Percentiles rank a stretch among this genome's conserved stretches.
phyloP scores from a whole-genome alignment of 441 rosid genomes.

The Raphanus hybrid region DNA sequence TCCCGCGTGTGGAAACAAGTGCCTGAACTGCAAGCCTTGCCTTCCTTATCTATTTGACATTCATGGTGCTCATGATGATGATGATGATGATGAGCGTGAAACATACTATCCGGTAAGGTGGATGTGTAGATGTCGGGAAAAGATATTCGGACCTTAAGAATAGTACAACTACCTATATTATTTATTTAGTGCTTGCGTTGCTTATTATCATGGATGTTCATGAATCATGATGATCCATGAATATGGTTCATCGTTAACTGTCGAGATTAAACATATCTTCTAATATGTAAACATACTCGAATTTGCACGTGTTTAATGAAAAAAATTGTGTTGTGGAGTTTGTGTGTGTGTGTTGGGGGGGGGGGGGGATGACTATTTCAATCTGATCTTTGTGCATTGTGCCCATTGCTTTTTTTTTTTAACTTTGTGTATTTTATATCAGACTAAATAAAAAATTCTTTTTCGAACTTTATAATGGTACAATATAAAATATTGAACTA shows the following conservation, averaged over 20 bases:
- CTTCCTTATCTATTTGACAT: constrained; percentile 55
- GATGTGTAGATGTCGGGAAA: constrained; percentile 81
- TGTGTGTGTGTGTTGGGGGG: too few species aligned
- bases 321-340: too few species aligned
- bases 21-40: constrained; percentile 78
- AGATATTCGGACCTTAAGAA: constrained; percentile 55
- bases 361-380: too few species aligned
- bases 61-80: constrained; percentile 39
- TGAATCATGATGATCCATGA: constrained; percentile 11
- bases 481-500: too few species aligned
- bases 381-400: too few species aligned
- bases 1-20: constrained; percentile 69
- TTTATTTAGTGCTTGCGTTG: constrained; percentile 6
- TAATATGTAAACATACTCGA: not conserved
- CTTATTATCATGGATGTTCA: constrained; percentile 22
- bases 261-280: constrained; percentile 1
- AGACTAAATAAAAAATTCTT: too few species aligned
- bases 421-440: too few species aligned
- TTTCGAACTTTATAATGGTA: too few species aligned
- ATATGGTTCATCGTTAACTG: constrained; percentile 1
- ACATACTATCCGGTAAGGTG: constrained; percentile 75
- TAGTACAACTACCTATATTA: not conserved
- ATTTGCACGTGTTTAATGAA: too few species aligned
- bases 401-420: too few species aligned
- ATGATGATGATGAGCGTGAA: constrained; percentile 38